Base-by-base conservation (phyloP, 2,329 filamentous ascomycete genomes). In the Diaporthe vaccinii region DNA sequence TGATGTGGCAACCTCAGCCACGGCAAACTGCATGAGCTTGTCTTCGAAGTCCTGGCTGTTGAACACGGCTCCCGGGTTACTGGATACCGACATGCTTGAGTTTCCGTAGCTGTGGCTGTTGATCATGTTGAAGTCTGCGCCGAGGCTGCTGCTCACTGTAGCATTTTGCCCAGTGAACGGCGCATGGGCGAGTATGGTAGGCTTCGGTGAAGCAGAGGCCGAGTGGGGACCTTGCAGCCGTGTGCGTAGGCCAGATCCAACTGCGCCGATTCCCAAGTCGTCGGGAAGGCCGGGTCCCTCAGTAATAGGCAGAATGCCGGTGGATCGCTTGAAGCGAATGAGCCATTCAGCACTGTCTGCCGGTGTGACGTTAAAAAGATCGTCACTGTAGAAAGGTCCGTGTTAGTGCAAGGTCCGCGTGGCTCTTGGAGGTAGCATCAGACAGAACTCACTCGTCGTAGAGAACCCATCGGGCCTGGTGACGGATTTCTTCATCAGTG, bases 291-390 rank as follows among this genome's bases (percentile, higher is more conserved):
- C 89, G 0, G 89, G 89, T 0, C 90, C 88, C 6, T 84, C 82
- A 14, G 85, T 83, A n/a, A 84, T 81, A 0, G 84, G 83, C 3
- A 88, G 81, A 41, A 92, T 87, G 25, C 89, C 89, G 0, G 84
- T 85, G 65, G 90, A 87, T 15, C 89, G 87, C 81, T 93, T 92
- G 84, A 93, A 92, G 59, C 90, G 87, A 74, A 87, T 85, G 17
- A 93, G 85, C 91, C 91, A 93, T 81, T 92, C 90, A 0, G 85
- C 86, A 77, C 92, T 92, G 79, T 92, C 91, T 41, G 90, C 90
- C 0, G 89, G 89, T 0, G 91, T 92, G 78, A 91, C 88, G 80
- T 92, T 92, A 89, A 90, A 92, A 3, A 89, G 89, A 78, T 92
- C 91, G 74, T 92, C 91, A 74, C 89, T 91, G 59, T 1, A 25